Conservation (phyloP, 768 basidiomycete species). For the Rhizopogon sp. region DNA sequence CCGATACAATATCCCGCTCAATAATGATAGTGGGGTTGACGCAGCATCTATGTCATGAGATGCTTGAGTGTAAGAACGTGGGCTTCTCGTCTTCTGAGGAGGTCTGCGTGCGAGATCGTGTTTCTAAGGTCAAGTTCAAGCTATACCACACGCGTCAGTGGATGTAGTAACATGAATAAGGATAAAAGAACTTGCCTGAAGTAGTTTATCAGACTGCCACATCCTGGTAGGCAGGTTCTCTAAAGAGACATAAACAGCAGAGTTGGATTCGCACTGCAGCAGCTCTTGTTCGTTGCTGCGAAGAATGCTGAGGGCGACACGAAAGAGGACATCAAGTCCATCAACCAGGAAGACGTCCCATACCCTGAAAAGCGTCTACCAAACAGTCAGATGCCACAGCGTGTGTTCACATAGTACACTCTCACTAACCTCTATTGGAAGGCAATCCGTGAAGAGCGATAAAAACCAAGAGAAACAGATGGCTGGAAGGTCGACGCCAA, state of each 20-base stretch:
- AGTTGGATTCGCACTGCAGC: slow-evolving; percentile 76
- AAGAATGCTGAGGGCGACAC: slow-evolving; percentile 85
- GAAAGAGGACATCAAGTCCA: slow-evolving; percentile 86
- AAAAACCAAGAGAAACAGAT: slow-evolving; percentile 99
- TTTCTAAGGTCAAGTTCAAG: slow-evolving; percentile 53
- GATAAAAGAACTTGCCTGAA: slow-evolving; percentile 57
- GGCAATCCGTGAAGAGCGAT: slow-evolving; percentile 91
- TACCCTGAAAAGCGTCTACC: slow-evolving; percentile 85
- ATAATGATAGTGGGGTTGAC: too few relatives aligned
- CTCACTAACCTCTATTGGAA: slow-evolving; percentile 81
- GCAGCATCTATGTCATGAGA: slow-evolving; percentile 28
- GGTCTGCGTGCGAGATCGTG: slow-evolving; percentile 48
- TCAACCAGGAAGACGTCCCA: slow-evolving; percentile 97
- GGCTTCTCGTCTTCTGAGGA: slow-evolving; percentile 46
- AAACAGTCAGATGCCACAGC: slow-evolving; percentile 1
- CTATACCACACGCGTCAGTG: slow-evolving; percentile 23
- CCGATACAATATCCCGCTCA: too few relatives aligned
- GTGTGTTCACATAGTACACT: background rate
- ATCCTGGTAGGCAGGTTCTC: slow-evolving; percentile 87
- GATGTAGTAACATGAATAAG: background rate
- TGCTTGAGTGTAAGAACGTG: slow-evolving; percentile 45
- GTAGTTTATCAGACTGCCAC: slow-evolving; percentile 89
- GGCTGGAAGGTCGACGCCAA: slow-evolving; percentile 87
- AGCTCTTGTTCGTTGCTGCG: slow-evolving; percentile 82
- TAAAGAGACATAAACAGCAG: slow-evolving; percentile 84